These are phyloP conservation scores for Daldinia decipiens DNA, from an alignment of 495 filamentous ascomycete species.

Conservation along the genomic window DNA sequence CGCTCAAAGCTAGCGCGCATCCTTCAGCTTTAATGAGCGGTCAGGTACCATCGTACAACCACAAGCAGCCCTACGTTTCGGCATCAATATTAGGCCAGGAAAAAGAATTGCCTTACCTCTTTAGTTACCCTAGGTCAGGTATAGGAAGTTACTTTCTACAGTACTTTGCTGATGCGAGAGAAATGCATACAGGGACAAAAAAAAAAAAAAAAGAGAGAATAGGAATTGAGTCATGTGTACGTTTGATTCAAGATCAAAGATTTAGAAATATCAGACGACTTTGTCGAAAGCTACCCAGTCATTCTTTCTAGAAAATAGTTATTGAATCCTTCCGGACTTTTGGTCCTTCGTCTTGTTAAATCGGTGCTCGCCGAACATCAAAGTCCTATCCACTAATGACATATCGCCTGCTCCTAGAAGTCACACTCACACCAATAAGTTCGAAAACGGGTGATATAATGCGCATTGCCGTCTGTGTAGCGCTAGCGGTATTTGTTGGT, in stretches of 20 bases:
- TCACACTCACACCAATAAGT: not conserved
- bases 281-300: not conserved
- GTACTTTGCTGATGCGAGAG: not conserved
- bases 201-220: not conserved
- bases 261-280: not conserved
- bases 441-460: slow-evolving; percentile 19
- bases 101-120: not conserved
- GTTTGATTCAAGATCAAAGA: slow-evolving; percentile 1
- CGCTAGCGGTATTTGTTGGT: slow-evolving; percentile 3
- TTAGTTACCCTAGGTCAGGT: not conserved
- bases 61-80: slow-evolving; percentile 26
- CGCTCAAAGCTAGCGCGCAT: slow-evolving; percentile 5
- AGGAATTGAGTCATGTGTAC: not conserved
- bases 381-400: not conserved
- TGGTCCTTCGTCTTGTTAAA: not conserved
- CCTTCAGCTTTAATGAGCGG: slow-evolving; percentile 12
- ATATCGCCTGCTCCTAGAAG: not conserved
- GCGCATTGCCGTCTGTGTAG: slow-evolving; percentile 1
- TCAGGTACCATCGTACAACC: slow-evolving; percentile 9
- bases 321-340: slow-evolving; percentile 4
- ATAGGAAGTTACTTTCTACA: not conserved
- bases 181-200: not conserved
- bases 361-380: not conserved
- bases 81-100: slow-evolving; percentile 2
- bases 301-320: not conserved